Conservation (phyloP, 495 filamentous ascomycete species). For the Penicillium steckii region DNA sequence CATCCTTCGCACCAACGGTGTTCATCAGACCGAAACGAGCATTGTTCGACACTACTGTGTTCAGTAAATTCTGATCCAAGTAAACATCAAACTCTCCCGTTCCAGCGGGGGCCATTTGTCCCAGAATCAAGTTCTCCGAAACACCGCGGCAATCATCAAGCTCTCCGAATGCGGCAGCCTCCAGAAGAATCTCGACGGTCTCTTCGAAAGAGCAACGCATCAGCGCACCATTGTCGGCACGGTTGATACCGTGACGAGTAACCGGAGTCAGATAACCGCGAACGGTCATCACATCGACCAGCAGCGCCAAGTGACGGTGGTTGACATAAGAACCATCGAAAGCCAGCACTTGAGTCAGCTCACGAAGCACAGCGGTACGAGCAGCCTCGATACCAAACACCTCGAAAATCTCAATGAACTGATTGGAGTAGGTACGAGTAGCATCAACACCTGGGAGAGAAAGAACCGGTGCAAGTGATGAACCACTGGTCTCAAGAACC, state of each 20-base stretch:
- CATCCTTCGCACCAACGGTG: conserved; percentile 70
- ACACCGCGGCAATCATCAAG: conserved; percentile 97
- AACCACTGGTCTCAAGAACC: conserved; percentile 92
- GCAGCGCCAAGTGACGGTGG: conserved; percentile 91
- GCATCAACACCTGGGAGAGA: conserved; percentile 86
- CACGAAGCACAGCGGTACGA: conserved; percentile 77
- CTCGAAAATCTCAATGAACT: conserved; percentile 88
- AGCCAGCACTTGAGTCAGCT: conserved; percentile 85
- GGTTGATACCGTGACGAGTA: conserved; percentile 97
- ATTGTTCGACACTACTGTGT: conserved; percentile 90
- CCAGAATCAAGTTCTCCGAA: conserved; percentile 98
- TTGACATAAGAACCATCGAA: conserved; percentile 99
- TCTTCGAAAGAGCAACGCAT: conserved; percentile 99
- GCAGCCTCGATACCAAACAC: conserved; percentile 97
- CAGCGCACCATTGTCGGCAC: conserved; percentile 93
- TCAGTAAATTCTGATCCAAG: conserved; percentile 90
- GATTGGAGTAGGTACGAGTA: conserved; percentile 89
- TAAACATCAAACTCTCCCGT: conserved; percentile 93
- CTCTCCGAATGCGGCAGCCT: conserved; percentile 90
- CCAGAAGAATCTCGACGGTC: conserved; percentile 95
- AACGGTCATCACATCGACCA: conserved; percentile 98
- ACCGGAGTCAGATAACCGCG: conserved; percentile 91
- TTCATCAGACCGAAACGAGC: conserved; percentile 76
- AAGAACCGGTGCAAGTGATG: conserved; percentile 77
- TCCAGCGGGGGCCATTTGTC: conserved; percentile 92